Evolutionary conservation across 441 rosid genomes (phyloP), one percentile per base, ranked within the genome.

Genomic region (Heliophila coronopifolia): DNA sequence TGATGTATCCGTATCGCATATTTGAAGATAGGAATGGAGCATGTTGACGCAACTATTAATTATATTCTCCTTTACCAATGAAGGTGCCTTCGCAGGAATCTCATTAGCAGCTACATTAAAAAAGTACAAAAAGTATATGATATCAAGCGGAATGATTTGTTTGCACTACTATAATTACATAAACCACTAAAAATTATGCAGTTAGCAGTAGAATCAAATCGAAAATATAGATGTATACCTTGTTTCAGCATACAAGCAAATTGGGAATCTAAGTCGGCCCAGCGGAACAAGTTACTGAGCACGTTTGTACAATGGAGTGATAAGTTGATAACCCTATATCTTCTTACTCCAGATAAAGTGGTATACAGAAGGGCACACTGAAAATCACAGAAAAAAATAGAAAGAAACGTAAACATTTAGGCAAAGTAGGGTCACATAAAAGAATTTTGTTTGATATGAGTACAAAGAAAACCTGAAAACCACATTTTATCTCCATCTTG

Each of bases 221-320:
- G 3, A 17, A 54, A 17, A 40, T 25, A 10, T 27, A 45, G 54
- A 23, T 9, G 10, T 59, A 30, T 75, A 90, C 99, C 98, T 83
- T 90, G 94, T 80, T 94, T 94, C 77, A 94, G 61, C 78, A 86
- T 77, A 74, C 97, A 87, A 35, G 89, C 80, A 74, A 94, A 86
- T 39, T 87, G 96, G 35, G 96, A 73, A 66, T 91, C 96, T 68
- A 91, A 66, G 71, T 87, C 98, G 65, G 98, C 98, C 52, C 80
- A 61, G 35, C 96, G 96, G 59, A 87, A 91, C 67, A 91, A 58
- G 71, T 87, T 83, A 65, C 90, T 87, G 58, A 84, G 77, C 83
- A 79, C 74, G 69, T 71, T 84, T 25, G 96, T 91, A 75, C 96
- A 83, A 5, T 95, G 80, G 70, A 91, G 73, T 40, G 98, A 87